Base-by-base conservation (phyloP, 192 early-diverging fungal species). In the Coemansia sp. region DNA sequence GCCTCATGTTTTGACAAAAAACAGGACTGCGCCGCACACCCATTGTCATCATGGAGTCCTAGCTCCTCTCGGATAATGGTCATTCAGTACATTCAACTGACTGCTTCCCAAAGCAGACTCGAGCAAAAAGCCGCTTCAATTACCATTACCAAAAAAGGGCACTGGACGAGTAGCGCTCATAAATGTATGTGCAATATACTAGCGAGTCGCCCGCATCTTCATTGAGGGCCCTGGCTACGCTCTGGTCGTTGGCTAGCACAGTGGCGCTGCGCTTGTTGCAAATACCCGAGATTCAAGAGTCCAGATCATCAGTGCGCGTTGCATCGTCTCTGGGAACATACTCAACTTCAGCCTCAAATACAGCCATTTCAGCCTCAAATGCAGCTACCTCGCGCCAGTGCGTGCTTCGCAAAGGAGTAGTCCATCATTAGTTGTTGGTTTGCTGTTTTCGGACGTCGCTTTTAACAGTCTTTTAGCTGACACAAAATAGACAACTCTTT, bases 341-440 rank as follows among this genome's bases (percentile, higher is more conserved):
- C n/a, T 15, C 70, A 48, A 72, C 66, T 38, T 66, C 70, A 3
- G 64, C 64, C 31, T 72, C 70, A 66, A 72, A 66, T 19, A n/a
- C n/a, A 58, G 23, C 70, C 59, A 72, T 72, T 38, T 66, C 70
- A 3, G 64, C 64, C 31, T 72, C 70, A 66, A 72, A 66, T 19
- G 36, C 39, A 14, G 15, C 41, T 39, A 67, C 48, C 50, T 67
- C 71, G 5, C 48, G 23, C 64, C 64, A 62, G 17, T 64, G 58
- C n/a, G 60, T 62, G 17, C 31, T 53, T 36, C 65, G 55, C 42
- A 73, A 39, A 2, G 64, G 64, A 5, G 38, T 41, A 0, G 71
- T 73, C 12, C 34, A 1, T 0, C 6, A 44, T 17, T 44, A 17
- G 42, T 44, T 44, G 42, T 44, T 19, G 42, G 7, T 8, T 36